phyloP scores from a whole-genome alignment of 768 basidiomycete species.

The Mrakia frigida region DNA sequence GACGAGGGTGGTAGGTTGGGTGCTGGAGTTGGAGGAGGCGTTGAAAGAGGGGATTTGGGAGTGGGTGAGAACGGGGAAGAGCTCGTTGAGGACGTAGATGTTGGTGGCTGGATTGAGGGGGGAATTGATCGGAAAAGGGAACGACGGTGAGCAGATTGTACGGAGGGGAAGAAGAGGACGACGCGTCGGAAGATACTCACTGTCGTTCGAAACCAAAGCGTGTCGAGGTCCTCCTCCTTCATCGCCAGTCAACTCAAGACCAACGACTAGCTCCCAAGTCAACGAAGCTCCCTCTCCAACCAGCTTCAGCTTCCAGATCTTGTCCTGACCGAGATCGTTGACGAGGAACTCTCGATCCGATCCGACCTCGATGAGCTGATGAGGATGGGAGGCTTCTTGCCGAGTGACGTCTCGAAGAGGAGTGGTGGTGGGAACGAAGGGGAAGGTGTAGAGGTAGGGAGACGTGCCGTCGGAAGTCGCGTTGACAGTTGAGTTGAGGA shows the following conservation, averaged over 20 bases:
- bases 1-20: neutral
- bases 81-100: conserved; percentile 30
- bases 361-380: conserved; percentile 24
- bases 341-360: conserved; percentile 9
- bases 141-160: neutral
- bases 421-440: conserved; percentile 3
- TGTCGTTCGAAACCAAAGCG: conserved; percentile 17
- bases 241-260: conserved; percentile 15
- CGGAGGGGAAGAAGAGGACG: neutral
- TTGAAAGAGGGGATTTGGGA: neutral
- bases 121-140: neutral
- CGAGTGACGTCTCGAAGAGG: conserved; percentile 18
- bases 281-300: neutral
- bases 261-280: conserved; percentile 8
- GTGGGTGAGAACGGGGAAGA: conserved; percentile 20
- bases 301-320: conserved; percentile 20
- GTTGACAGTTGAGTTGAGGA: conserved; percentile 8
- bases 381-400: conserved; percentile 27
- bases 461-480: neutral
- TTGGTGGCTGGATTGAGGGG: neutral
- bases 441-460: conserved; percentile 22
- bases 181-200: conserved; percentile 11
- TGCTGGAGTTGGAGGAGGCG: neutral
- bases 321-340: conserved; percentile 25
- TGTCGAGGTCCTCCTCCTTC: conserved; percentile 32